Evolutionary conservation across 2,329 filamentous ascomycete species (phyloP).

Genomic region (Coniochaeta sp.): DNA sequence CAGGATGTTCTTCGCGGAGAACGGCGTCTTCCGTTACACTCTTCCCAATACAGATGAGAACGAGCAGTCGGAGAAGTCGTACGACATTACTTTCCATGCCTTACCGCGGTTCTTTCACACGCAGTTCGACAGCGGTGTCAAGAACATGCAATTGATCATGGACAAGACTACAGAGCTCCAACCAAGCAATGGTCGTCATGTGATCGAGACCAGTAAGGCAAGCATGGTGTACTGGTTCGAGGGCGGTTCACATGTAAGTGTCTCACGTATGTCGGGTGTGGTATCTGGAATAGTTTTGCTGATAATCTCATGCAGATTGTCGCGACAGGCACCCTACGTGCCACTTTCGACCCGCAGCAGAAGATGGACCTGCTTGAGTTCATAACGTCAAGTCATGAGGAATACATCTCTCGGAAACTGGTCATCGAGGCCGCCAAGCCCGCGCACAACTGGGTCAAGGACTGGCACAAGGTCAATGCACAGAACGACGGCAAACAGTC

Average conservation of each 20-base stretch:
- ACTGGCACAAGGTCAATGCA: slow-evolving; percentile 53
- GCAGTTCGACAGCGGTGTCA: slow-evolving; percentile 80
- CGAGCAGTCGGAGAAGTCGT: slow-evolving; percentile 63
- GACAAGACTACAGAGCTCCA: slow-evolving; percentile 46
- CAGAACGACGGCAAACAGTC: slow-evolving; percentile 47
- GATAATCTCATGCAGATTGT: slow-evolving; percentile 53
- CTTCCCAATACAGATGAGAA: slow-evolving; percentile 50
- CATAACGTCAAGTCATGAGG: slow-evolving; percentile 65
- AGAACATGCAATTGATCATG: slow-evolving; percentile 76
- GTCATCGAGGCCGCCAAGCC: slow-evolving; percentile 56
- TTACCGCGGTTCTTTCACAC: slow-evolving; percentile 85
- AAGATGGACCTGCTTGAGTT: slow-evolving; percentile 85
- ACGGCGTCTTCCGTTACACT: slow-evolving; percentile 69
- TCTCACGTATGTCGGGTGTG: neutral
- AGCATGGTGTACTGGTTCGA: slow-evolving; percentile 87
- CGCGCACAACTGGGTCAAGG: slow-evolving; percentile 57
- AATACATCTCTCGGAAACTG: slow-evolving; percentile 68
- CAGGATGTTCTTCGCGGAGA: slow-evolving; percentile 68
- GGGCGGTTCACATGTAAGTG: slow-evolving; percentile 69
- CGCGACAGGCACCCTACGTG: slow-evolving; percentile 67
- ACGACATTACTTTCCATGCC: slow-evolving; percentile 75
- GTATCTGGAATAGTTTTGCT: slow-evolving; percentile 11
- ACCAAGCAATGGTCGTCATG: slow-evolving; percentile 53
- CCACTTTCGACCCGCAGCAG: slow-evolving; percentile 69
- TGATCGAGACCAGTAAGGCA: slow-evolving; percentile 68